Base-by-base conservation (phyloP, 805 yeast genomes). In the Yarrowia sp. region DNA sequence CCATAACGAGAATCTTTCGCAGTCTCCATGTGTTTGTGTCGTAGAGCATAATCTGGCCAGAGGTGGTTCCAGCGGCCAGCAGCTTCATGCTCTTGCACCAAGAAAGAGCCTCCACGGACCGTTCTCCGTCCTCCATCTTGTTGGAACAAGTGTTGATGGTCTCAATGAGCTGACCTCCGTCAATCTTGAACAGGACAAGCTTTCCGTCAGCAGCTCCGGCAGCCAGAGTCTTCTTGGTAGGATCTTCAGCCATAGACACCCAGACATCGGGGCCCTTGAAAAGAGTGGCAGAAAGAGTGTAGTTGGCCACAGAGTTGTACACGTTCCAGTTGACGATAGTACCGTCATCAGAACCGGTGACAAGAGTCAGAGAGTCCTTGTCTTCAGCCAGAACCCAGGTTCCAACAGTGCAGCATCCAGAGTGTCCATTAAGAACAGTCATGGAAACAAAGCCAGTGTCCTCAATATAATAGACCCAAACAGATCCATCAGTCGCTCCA, bases 401-500 rank as follows among this genome's bases (percentile, higher is more conserved):
- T 64, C 97, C 98, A 68, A 81, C 84, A 32, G 92, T 89, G 73
- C 93, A 87, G 70, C 92, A 95, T 66, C 82, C 76, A 66, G 89
- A 85, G 76, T 93, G 98, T 19, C 87, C 85, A 72, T 67, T 66
- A 44, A 78, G 69, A 6, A 75, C 78, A 1, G 77, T 71, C 33
- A 76, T 63, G 40, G 51, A 30, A 6, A 28, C 49, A 14, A 58
- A 41, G 7, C 63, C 51, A 17, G 38, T 22, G 56, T 67, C 89
- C 66, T 85, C 90, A 43, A 92, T 81, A 71, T 87, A 90, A 73
- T 92, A 95, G 28, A 88, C 90, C 96, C 97, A 93, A 3, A 92
- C 96, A 0, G 96, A 88, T 2, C 99, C 99, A 75, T 92, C 97
- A 8, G 81, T 79, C 22, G 91, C 93, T 67, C 98, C 98, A 73